Conservation (phyloP, 1,284 basidiomycete genomes). For the Moniliella sp. region DNA sequence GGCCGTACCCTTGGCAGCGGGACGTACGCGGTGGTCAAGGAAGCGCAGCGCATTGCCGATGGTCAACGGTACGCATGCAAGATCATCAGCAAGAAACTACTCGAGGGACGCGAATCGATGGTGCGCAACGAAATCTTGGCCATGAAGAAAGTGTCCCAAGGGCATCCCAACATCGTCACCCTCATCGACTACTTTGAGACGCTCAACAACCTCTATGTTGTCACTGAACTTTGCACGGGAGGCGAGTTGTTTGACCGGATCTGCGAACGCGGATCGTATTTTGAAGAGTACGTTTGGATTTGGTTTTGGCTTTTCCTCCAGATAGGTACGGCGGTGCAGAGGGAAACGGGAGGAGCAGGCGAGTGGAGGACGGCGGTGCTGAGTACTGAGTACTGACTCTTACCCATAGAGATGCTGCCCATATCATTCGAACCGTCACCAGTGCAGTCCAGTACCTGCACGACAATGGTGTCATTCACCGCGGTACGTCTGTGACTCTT, state of each 20-base stretch:
- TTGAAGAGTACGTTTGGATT: conserved; percentile 50
- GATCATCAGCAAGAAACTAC: conserved; percentile 69
- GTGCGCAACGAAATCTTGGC: conserved; percentile 91
- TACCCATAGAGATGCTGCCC: conserved; percentile 60
- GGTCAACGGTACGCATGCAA: conserved; percentile 38
- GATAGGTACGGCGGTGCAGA: too few species aligned
- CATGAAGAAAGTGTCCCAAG: conserved; percentile 76
- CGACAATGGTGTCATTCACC: conserved; percentile 77
- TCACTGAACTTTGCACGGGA: conserved; percentile 87
- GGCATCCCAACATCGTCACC: conserved; percentile 48
- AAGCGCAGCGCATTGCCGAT: conserved; percentile 85
- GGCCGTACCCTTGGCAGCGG: conserved; percentile 47
- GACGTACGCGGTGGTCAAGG: conserved; percentile 69
- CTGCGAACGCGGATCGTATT: conserved; percentile 89
- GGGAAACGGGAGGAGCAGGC: too few species aligned
- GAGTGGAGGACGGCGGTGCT: too few species aligned
- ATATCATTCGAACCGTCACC: conserved; percentile 65
- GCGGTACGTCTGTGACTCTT: conserved; percentile 37
- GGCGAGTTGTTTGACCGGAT: conserved; percentile 96
- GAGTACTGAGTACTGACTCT: not conserved
- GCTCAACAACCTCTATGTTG: conserved; percentile 60
- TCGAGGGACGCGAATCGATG: conserved; percentile 46
- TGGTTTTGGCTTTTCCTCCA: too few species aligned
- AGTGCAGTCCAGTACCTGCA: conserved; percentile 78
- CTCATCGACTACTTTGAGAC: conserved; percentile 97